A percentile compares a stretch with the other conserved stretches of the same genome.
These are phyloP conservation scores for Ambrosia trifida DNA, from an alignment of 129 eudicot genomes.

Conservation along the genomic window DNA sequence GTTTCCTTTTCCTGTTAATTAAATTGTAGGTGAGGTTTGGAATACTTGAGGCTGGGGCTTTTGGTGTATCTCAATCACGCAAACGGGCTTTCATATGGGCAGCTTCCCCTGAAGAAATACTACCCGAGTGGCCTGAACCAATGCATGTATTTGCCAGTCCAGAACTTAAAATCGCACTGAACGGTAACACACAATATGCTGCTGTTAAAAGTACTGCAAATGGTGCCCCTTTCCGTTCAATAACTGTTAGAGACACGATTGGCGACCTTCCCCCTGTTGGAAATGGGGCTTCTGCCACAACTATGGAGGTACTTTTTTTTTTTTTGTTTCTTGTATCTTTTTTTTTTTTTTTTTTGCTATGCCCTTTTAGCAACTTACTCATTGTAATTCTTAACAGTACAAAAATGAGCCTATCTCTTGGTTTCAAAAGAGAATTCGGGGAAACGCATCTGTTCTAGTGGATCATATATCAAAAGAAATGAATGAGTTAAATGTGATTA, in stretches of 20 bases:
- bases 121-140: conserved; percentile 78
- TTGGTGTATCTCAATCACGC: conserved; percentile 68
- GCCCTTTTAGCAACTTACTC: conserved; percentile 9
- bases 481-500: conserved; percentile 65
- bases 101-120: conserved; percentile 65
- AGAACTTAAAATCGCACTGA: conserved; percentile 46
- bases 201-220: conserved; percentile 62
- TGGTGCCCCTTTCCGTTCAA: conserved; percentile 77
- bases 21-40: conserved; percentile 57
- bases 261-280: conserved; percentile 68
- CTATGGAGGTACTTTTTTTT: conserved; percentile 36
- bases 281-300: conserved; percentile 51
- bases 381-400: conserved; percentile 38
- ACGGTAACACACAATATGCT: conserved; percentile 43
- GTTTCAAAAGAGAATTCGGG: conserved; percentile 64
- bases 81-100: conserved; percentile 76
- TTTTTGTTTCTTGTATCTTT: neutral
- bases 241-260: conserved; percentile 67
- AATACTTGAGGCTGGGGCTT: conserved; percentile 71
- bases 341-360: too few relatives aligned
- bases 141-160: conserved; percentile 74
- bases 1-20: neutral
- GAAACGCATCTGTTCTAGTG: conserved; percentile 37
- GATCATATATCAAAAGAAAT: conserved; percentile 78
- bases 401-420: conserved; percentile 58